These are phyloP conservation scores for Narthecium ossifragum DNA, from an alignment of 106 monocot species.

Conservation along the genomic window DNA sequence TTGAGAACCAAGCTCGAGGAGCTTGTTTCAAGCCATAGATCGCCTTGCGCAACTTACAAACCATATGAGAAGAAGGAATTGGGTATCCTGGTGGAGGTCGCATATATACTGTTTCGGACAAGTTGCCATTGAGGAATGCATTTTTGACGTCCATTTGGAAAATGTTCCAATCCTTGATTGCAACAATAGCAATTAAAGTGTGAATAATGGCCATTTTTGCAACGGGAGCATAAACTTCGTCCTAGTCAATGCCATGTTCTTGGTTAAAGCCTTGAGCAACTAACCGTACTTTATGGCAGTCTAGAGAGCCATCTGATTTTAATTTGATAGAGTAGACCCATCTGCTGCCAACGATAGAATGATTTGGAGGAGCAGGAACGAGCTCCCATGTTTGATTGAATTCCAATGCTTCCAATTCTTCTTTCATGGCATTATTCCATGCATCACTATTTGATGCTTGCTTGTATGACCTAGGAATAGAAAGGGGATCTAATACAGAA, in stretches of 20 bases:
- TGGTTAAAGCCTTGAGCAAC: not conserved
- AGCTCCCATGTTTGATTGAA: not conserved
- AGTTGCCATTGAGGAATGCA: not conserved
- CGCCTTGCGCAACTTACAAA: not conserved
- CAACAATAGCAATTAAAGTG: not conserved
- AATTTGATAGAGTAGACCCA: slow-evolving; percentile 10
- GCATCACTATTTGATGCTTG: slow-evolving; percentile 2
- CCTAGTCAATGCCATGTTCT: not conserved
- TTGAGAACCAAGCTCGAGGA: not conserved
- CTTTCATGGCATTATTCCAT: slow-evolving; percentile 14
- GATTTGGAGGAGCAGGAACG: not conserved
- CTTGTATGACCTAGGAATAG: slow-evolving; percentile 10
- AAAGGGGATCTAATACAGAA: no score
- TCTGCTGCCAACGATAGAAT: not conserved
- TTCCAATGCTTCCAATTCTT: slow-evolving; percentile 7
- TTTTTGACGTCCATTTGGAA: not conserved
- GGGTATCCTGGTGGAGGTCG: not conserved
- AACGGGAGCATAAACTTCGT: not conserved
- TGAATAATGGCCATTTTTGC: not conserved
- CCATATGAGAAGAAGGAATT: not conserved
- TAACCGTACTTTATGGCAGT: slow-evolving; percentile 17
- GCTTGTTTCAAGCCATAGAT: not conserved
- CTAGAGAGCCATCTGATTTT: slow-evolving; percentile 11
- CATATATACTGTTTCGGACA: not conserved
- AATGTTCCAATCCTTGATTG: not conserved